Evolutionary conservation across 148 eudicot genomes (phyloP), one percentile per base, ranked within the genome.

Genomic region (Camellia japonica): DNA sequence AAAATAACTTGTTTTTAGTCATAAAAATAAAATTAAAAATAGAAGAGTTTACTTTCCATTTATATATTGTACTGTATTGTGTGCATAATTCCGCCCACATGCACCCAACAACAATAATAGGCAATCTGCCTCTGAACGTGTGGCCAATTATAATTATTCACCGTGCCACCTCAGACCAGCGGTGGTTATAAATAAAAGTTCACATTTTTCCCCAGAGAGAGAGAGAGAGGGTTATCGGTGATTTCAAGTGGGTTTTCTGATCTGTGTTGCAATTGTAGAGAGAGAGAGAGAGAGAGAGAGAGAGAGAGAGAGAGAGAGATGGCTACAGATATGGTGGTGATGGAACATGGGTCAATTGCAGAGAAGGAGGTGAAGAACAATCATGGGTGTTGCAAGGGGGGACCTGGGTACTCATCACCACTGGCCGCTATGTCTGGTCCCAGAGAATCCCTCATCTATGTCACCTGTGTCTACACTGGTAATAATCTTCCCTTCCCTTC

Each of bases 321-420:
- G 89, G 91, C 85, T 14, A 85, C 82, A 23, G 89, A 86, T 13
- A 84, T 42, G 78, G 86, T 55, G 42, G 89, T 81, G 80, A 66
- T 79, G 80, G 10, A 79, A 30, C 83, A 90, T 79, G 91, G 78
- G 13, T 73, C 60, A 59, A 38, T 80, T 11, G 83, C 66, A 52
- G 78, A 56, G 19, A 78, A 81, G 68, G 71, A 80, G 73, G 79
- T 49, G 30, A 49, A 18, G 68, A 2, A 8, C 13, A 56, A 14
- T 11, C 44, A 86, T 82, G 90, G 87, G 13, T 84, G 87, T 81
- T 88, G 89, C 78, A 86, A 82, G 15, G 88, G 85, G 65, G 98
- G 98, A 47, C 98, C 98, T 54, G 98, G 98, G 6, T 94, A 92
- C 82, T 93, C 97, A 14, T 84, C 95, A 69, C 98, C 98, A 6